phyloP scores from a whole-genome alignment of 2,329 filamentous ascomycete species.

The Aspergillus sergii region DNA sequence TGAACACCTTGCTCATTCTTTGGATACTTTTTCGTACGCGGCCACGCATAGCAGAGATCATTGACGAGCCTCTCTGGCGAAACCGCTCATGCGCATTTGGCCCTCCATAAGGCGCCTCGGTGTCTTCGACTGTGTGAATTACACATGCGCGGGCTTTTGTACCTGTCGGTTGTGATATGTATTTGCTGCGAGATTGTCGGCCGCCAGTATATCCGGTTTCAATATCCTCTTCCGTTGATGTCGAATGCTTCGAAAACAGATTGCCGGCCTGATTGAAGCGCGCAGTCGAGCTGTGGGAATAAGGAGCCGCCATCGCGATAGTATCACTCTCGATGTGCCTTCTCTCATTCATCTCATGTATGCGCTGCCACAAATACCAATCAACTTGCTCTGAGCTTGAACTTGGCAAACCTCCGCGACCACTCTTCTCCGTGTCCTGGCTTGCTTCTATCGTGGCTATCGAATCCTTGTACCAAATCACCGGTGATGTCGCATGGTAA shows the following conservation, averaged over 20 bases:
- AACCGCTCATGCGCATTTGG: background rate
- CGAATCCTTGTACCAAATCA: conserved; percentile 22
- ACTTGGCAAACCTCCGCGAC: background rate
- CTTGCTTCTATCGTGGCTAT: conserved; percentile 11
- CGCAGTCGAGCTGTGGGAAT: background rate
- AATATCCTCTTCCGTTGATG: background rate
- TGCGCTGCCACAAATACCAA: background rate
- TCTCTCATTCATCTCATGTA: too few species aligned
- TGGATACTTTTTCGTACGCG: conserved; percentile 20
- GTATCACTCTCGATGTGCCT: too few species aligned
- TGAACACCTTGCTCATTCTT: conserved; percentile 22
- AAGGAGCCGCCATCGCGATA: background rate
- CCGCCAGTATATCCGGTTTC: background rate
- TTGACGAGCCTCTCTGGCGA: conserved; percentile 15
- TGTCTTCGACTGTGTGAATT: background rate
- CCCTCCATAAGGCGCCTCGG: background rate
- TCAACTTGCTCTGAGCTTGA: background rate
- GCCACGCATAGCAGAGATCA: conserved; percentile 19
- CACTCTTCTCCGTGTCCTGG: conserved; percentile 4
- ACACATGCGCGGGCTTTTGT: conserved; percentile 1
- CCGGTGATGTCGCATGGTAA: conserved; percentile 3
- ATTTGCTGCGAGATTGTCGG: background rate
- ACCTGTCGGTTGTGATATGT: background rate
- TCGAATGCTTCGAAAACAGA: background rate
- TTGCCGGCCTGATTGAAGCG: background rate